Percentiles rank a stretch among this genome's conserved stretches.
Evolutionary conservation across 2,329 filamentous ascomycete species (phyloP).

Genomic region (Hortaea sp.): DNA sequence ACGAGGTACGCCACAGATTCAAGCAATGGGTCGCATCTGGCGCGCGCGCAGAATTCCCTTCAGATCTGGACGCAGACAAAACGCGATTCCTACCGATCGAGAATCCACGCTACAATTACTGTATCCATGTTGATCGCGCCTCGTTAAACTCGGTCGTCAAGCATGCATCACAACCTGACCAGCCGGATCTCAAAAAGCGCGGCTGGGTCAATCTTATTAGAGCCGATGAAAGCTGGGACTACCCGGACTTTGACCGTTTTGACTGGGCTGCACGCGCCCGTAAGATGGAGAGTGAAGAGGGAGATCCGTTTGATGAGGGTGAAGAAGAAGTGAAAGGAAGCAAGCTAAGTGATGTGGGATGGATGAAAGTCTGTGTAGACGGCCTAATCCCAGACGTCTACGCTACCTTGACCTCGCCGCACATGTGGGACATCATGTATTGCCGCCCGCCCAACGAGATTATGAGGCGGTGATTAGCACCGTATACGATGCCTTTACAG

Average conservation of each 20-base stretch:
- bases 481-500: too few relatives aligned
- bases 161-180: not conserved
- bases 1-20: not conserved
- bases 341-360: not conserved
- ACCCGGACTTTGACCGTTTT: constrained; percentile 1
- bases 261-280: too few relatives aligned
- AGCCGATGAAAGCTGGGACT: not conserved
- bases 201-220: constrained; percentile 2
- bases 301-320: not conserved
- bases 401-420: not conserved
- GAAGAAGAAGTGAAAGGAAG: not conserved
- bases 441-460: not conserved
- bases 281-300: not conserved
- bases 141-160: not conserved
- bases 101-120: constrained; percentile 3
- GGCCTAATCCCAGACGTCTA: not conserved
- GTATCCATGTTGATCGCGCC: constrained; percentile 1
- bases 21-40: not conserved
- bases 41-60: not conserved
- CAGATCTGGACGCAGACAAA: not conserved
- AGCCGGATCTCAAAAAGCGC: not conserved
- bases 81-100: not conserved
- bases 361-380: not conserved
- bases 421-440: not conserved
- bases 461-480: too few relatives aligned